Percentiles rank a stretch among this genome's conserved stretches.
These are phyloP conservation scores for Daedalea quercina DNA, from an alignment of 768 basidiomycete species.

Conservation along the genomic window DNA sequence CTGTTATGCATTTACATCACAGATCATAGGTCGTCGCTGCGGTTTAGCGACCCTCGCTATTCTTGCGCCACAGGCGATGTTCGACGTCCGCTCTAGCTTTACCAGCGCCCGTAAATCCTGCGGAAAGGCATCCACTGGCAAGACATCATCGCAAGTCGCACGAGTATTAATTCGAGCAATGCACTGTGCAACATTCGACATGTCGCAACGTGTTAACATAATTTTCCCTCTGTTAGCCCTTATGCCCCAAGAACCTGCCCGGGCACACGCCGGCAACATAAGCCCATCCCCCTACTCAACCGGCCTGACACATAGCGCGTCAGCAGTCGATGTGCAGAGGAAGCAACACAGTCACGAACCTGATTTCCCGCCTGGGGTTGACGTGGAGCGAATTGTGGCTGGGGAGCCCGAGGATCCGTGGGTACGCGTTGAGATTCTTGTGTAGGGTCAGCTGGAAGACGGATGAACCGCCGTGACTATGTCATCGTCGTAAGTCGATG, in stretches of 20 bases:
- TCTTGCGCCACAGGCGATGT: too few species aligned
- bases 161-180: too few species aligned
- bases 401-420: slow-evolving; percentile 78
- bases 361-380: slow-evolving; percentile 43
- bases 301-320: neutral
- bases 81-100: too few species aligned
- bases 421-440: slow-evolving; percentile 97
- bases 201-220: too few species aligned
- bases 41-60: too few species aligned
- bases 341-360: slow-evolving; percentile 28
- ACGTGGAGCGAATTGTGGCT: slow-evolving; percentile 80
- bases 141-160: too few species aligned
- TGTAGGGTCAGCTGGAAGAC: slow-evolving; percentile 97
- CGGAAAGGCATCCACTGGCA: too few species aligned
- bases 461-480: slow-evolving; percentile 79
- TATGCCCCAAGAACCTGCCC: neutral
- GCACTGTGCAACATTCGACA: too few species aligned
- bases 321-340: neutral
- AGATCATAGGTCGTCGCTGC: too few species aligned
- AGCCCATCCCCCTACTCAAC: neutral
- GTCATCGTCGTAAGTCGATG: slow-evolving; percentile 1
- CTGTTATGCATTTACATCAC: too few species aligned
- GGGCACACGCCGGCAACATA: neutral
- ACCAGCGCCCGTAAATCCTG: too few species aligned
- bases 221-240: too few species aligned